These are phyloP conservation scores for Clavispora asparagi DNA, from an alignment of 805 yeast species.

Conservation along the genomic window DNA sequence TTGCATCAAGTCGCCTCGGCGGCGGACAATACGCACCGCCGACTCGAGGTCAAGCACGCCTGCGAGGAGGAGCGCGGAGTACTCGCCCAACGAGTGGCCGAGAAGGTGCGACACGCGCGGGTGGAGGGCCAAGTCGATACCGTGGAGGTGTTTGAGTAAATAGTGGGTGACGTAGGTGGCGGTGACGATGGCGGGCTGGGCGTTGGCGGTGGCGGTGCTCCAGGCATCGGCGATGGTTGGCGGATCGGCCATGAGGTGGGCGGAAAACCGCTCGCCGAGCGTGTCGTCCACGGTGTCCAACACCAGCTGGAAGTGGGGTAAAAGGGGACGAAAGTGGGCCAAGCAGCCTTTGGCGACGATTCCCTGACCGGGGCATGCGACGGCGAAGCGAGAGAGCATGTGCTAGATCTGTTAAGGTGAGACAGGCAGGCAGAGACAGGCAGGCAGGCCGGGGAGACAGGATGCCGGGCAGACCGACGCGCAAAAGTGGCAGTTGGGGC, in stretches of 20 bases:
- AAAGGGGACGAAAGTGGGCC: constrained; percentile 4
- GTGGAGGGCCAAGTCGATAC: constrained; percentile 14
- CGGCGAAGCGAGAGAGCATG: constrained; percentile 6
- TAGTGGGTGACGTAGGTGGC: constrained; percentile 21
- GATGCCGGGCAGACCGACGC: too few species aligned
- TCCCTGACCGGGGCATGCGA: constrained; percentile 18
- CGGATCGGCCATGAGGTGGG: constrained; percentile 7
- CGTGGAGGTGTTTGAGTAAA: constrained; percentile 5
- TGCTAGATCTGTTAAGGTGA: not conserved
- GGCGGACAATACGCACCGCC: constrained; percentile 14
- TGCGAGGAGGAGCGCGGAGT: constrained; percentile 12
- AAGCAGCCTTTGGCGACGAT: constrained; percentile 13
- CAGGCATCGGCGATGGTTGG: constrained; percentile 8
- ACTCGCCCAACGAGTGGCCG: constrained; percentile 17
- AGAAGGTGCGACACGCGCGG: constrained; percentile 7
- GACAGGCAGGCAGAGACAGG: not conserved
- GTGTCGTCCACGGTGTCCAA: constrained; percentile 12
- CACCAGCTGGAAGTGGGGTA: constrained; percentile 5
- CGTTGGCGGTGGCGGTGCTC: constrained; percentile 25
- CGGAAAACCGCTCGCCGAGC: constrained; percentile 7
- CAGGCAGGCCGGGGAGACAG: too few species aligned
- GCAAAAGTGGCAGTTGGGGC: too few species aligned
- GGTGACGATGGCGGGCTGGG: constrained; percentile 51
- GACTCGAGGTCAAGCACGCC: constrained; percentile 10
- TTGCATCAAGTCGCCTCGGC: constrained; percentile 12